A percentile compares a stretch with the other conserved stretches of the same genome.
These are phyloP conservation scores for Cryptococcus maquisensis DNA, from an alignment of 1,284 basidiomycete genomes.

Conservation along the genomic window DNA sequence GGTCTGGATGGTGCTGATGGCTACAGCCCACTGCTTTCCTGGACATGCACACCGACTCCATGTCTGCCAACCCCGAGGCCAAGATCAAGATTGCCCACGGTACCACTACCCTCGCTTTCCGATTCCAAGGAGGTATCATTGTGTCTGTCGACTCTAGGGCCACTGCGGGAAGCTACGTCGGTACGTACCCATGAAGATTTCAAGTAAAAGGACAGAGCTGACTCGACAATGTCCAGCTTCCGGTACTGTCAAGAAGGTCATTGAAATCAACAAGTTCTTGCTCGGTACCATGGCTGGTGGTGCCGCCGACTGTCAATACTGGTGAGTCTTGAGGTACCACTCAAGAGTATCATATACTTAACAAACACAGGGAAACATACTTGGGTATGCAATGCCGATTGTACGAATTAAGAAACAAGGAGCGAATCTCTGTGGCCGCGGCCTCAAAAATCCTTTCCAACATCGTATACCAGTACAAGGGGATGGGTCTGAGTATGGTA, in stretches of 20 bases:
- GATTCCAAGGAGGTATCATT: conserved; percentile 94
- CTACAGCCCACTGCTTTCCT: conserved; percentile 81
- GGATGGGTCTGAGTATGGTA: conserved; percentile 98
- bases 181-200: conserved; percentile 52
- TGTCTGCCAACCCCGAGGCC: conserved; percentile 77
- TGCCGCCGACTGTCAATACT: conserved; percentile 62
- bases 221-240: conserved; percentile 59
- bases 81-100: conserved; percentile 98
- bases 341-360: neutral
- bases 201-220: neutral
- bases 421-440: conserved; percentile 96
- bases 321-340: conserved; percentile 29
- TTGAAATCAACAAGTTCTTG: conserved; percentile 98
- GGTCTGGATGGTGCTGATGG: neutral
- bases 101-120: conserved; percentile 96
- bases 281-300: conserved; percentile 99
- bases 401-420: conserved; percentile 94
- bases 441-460: conserved; percentile 97
- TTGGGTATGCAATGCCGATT: conserved; percentile 96
- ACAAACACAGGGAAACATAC: conserved; percentile 79
- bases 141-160: conserved; percentile 97
- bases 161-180: conserved; percentile 94
- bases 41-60: conserved; percentile 85
- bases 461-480: conserved; percentile 96
- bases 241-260: conserved; percentile 97